A percentile compares a stretch with the other conserved stretches of the same genome.
Evolutionary conservation across 371 early-diverging fungal genomes (phyloP).

Genomic region (Funneliformis caledonium): DNA sequence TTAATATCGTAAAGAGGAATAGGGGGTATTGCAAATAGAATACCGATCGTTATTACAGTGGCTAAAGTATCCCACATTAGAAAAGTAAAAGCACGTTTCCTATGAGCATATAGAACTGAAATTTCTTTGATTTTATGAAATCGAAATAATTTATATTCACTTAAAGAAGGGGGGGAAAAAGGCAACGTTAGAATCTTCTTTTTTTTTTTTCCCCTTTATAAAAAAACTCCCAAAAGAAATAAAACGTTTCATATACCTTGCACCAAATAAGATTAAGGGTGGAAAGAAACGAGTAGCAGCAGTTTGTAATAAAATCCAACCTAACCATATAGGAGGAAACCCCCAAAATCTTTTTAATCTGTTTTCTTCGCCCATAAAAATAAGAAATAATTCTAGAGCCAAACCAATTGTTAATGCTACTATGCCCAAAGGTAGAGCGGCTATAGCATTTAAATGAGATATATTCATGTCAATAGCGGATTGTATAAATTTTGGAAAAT

Average conservation of each 20-base stretch:
- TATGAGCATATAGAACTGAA: constrained; percentile 14
- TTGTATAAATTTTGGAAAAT: constrained; percentile 40
- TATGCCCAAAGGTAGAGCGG: constrained; percentile 36
- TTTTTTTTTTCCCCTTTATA: no score
- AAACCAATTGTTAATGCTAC: constrained; percentile 24
- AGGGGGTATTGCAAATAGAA: constrained; percentile 33
- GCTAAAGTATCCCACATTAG: constrained; percentile 33
- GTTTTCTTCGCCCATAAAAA: constrained; percentile 30
- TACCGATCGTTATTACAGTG: constrained; percentile 11
- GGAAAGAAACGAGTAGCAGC: constrained; percentile 36
- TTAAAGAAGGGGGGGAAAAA: not conserved
- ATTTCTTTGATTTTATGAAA: constrained; percentile 34
- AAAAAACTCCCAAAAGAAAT: no score
- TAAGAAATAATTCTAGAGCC: constrained; percentile 32
- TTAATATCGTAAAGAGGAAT: constrained; percentile 12
- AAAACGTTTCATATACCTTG: not conserved
- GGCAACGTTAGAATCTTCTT: no score
- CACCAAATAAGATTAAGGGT: constrained; percentile 23
- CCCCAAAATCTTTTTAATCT: constrained; percentile 33
- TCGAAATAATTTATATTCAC: constrained; percentile 32
- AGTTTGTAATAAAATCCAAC: constrained; percentile 36
- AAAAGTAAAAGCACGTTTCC: constrained; percentile 18
- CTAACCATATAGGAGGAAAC: constrained; percentile 30
- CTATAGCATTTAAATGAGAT: constrained; percentile 23
- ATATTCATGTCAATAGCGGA: constrained; percentile 32